Conservation (phyloP, 2,329 filamentous ascomycete species). For the Pseudopyricularia javanii region DNA sequence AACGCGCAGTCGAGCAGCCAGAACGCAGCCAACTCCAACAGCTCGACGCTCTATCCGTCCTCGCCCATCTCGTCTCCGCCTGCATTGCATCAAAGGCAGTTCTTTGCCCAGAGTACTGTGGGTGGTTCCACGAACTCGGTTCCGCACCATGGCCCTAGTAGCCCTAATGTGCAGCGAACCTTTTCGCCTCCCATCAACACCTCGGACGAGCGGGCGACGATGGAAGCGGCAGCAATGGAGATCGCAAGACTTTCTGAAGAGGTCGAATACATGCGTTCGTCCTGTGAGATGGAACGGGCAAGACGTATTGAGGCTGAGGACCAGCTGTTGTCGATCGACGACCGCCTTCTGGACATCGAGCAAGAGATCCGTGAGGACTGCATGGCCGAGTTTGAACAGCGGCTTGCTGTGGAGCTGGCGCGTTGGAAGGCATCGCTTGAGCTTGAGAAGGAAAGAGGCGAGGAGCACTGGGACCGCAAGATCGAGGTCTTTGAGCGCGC, state of each 20-base stretch:
- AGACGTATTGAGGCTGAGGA: conserved; percentile 61
- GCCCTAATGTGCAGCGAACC: conserved; percentile 18
- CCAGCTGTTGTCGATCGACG: conserved; percentile 58
- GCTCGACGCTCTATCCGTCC: conserved; percentile 1
- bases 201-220: conserved; percentile 51
- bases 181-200: conserved; percentile 24
- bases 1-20: conserved; percentile 1
- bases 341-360: conserved; percentile 57
- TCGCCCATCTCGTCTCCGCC: conserved; percentile 5
- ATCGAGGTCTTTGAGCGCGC: conserved; percentile 44
- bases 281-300: conserved; percentile 59
- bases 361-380: conserved; percentile 82
- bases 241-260: conserved; percentile 69
- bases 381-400: conserved; percentile 71
- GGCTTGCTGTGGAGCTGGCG: conserved; percentile 60
- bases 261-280: conserved; percentile 60
- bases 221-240: conserved; percentile 71
- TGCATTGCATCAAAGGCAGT: conserved; percentile 23
- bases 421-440: conserved; percentile 74
- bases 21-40: background rate
- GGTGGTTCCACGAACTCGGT: conserved; percentile 8
- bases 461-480: conserved; percentile 82
- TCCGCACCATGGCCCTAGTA: conserved; percentile 8
- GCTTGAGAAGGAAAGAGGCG: conserved; percentile 65
- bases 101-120: conserved; percentile 24